phyloP scores from a whole-genome alignment of 176 grass and related monocot genomes.

The Musa schizocarpa region DNA sequence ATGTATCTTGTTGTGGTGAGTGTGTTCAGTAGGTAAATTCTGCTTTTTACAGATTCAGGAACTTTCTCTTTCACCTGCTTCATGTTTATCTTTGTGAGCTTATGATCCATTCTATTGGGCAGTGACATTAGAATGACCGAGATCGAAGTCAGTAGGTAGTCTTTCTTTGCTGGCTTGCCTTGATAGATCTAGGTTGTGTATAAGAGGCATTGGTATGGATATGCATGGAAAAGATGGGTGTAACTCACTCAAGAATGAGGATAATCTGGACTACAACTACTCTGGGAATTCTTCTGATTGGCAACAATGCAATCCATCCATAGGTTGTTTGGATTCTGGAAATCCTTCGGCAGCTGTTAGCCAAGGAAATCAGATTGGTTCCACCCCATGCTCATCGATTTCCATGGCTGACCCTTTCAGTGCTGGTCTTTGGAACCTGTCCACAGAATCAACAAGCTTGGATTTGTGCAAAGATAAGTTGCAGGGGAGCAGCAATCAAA shows the following conservation, averaged over 20 bases:
- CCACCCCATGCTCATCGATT: conserved; percentile 27
- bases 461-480: conserved; percentile 30
- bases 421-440: conserved; percentile 38
- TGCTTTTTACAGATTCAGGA: neutral
- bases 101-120: neutral
- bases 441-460: conserved; percentile 32
- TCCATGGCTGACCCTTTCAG: conserved; percentile 53
- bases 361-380: conserved; percentile 14
- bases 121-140: neutral
- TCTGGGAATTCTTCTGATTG: conserved; percentile 1
- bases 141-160: conserved; percentile 7
- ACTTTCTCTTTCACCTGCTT: neutral
- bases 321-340: conserved; percentile 11
- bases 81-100: neutral
- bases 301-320: conserved; percentile 2
- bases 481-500: conserved; percentile 1
- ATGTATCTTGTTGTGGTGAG: neutral
- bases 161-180: neutral
- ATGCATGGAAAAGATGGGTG: conserved; percentile 47
- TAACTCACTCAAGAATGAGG: conserved; percentile 40
- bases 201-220: conserved; percentile 13
- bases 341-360: neutral
- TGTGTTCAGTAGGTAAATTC: neutral
- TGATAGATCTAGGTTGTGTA: neutral
- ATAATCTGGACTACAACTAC: conserved; percentile 4